Evolutionary conservation across 2,329 filamentous ascomycete species (phyloP), one percentile per base, ranked within the genome.

Genomic region (Fonsecaea monophora): DNA sequence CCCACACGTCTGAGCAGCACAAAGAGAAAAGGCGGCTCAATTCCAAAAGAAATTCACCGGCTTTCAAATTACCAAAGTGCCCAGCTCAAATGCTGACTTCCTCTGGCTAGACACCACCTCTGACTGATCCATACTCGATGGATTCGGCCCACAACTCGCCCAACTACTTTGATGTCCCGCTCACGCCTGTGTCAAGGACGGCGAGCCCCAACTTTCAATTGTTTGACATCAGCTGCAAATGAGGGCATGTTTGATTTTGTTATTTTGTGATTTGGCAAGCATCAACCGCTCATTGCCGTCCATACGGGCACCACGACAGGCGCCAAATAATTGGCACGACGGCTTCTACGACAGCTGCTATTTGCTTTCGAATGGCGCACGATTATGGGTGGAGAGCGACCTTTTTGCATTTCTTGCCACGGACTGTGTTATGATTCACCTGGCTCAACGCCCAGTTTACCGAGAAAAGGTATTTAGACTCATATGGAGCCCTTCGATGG

Each of bases 61-160:
- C 25, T 50, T 59, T 55, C 45, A 50, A 35, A 42, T 35, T 64
- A 50, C 62, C 66, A 70, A 62, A 63, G 68, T 65, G 62, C 45
- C 56, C 66, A 66, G 66, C 64, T 65, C 62, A 65, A 57, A 69
- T 60, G 66, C 73, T 72, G 70, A 73, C 70, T 53, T 69, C 59
- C 30, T 69, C 62, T 67, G 63, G 64, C 64, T 66, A 79, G 77
- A 79, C 78, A 71, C 77, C 77, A 70, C 72, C 77, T 60, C 71
- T 78, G 69, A 75, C 76, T 68, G 73, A 77, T 73, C 73, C 77
- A 59, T 79, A 78, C 63, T 74, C 78, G 50, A 77, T 79, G 70
- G 78, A 80, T 65, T 80, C 79, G 62, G 74, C 78, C 58, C 78
- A 78, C 21, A 79, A 78, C n/a, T 81, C 81, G 53, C 77, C 77